These are phyloP conservation scores for Neolentinus lepideus DNA, from an alignment of 1,284 basidiomycete species.

Conservation along the genomic window DNA sequence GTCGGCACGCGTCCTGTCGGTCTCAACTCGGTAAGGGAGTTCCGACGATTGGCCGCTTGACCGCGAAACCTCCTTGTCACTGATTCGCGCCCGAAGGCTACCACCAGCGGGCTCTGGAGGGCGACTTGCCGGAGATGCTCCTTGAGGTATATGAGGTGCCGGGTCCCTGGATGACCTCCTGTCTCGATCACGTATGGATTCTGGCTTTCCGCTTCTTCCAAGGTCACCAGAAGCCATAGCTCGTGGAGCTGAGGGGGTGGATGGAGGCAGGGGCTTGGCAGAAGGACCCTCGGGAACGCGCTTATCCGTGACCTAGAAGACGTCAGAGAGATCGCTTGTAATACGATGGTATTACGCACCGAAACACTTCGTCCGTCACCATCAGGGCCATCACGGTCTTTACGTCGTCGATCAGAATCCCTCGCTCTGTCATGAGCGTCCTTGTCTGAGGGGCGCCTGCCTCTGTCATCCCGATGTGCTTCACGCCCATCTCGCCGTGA, in stretches of 20 bases:
- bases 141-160: not conserved
- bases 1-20: slow-evolving; percentile 4
- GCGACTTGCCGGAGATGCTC: not conserved
- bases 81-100: slow-evolving; percentile 62
- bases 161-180: slow-evolving; percentile 5
- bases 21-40: slow-evolving; percentile 1
- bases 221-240: slow-evolving; percentile 42
- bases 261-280: slow-evolving; percentile 43
- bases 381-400: slow-evolving; percentile 50
- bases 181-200: slow-evolving; percentile 20
- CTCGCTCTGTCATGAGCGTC: slow-evolving; percentile 56
- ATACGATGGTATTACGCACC: slow-evolving; percentile 48
- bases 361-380: slow-evolving; percentile 31
- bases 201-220: slow-evolving; percentile 19
- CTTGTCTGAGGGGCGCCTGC: slow-evolving; percentile 60
- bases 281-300: slow-evolving; percentile 47
- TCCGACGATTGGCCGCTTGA: slow-evolving; percentile 9
- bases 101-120: slow-evolving; percentile 14
- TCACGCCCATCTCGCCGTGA: slow-evolving; percentile 55
- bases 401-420: slow-evolving; percentile 61
- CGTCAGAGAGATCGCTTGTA: not conserved
- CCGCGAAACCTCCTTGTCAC: slow-evolving; percentile 46
- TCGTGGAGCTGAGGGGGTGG: slow-evolving; percentile 63
- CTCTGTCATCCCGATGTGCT: slow-evolving; percentile 59
- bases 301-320: slow-evolving; percentile 41